Percentiles rank a stretch among this genome's conserved stretches.
phyloP scores from a whole-genome alignment of 768 basidiomycete species.

The Fistulinella prunicolor region DNA sequence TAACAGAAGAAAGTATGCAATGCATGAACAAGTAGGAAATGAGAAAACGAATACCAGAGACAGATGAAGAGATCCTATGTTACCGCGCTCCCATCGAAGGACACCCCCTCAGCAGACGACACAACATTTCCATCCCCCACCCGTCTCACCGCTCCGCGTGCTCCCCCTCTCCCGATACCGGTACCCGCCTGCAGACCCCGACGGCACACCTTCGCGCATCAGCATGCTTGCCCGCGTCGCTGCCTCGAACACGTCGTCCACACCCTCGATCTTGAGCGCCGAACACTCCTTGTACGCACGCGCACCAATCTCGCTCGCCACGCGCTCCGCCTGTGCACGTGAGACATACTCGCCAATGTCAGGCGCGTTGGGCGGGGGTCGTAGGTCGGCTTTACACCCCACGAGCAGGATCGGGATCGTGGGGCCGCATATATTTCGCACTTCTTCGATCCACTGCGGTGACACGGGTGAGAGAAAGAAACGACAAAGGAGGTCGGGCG shows the following conservation, averaged over 20 bases:
- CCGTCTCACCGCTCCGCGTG: conserved; percentile 39
- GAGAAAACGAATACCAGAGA: too few species aligned
- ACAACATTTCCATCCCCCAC: conserved; percentile 56
- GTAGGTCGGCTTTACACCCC: conserved; percentile 93
- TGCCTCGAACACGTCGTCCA: conserved; percentile 96
- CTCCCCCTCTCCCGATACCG: conserved; percentile 49
- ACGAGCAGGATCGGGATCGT: conserved; percentile 93
- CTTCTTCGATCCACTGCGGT: conserved; percentile 99
- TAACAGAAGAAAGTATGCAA: background rate
- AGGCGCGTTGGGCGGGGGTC: conserved; percentile 53
- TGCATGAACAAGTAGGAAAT: conserved; percentile 2
- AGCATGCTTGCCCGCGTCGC: conserved; percentile 97
- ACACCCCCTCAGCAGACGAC: conserved; percentile 56
- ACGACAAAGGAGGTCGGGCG: conserved; percentile 6
- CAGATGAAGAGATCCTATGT: too few species aligned
- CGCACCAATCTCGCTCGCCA: conserved; percentile 83
- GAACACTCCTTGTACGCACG: conserved; percentile 94
- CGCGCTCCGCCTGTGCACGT: conserved; percentile 77
- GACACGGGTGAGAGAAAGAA: too few species aligned
- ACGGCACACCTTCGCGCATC: conserved; percentile 79
- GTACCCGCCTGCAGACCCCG: conserved; percentile 51
- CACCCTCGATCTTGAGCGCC: conserved; percentile 84
- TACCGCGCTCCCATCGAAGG: too few species aligned
- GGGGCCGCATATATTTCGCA: conserved; percentile 91
- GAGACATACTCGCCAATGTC: conserved; percentile 60